phyloP scores from a whole-genome alignment of 805 yeast species.

The Lipomyces sp. region DNA sequence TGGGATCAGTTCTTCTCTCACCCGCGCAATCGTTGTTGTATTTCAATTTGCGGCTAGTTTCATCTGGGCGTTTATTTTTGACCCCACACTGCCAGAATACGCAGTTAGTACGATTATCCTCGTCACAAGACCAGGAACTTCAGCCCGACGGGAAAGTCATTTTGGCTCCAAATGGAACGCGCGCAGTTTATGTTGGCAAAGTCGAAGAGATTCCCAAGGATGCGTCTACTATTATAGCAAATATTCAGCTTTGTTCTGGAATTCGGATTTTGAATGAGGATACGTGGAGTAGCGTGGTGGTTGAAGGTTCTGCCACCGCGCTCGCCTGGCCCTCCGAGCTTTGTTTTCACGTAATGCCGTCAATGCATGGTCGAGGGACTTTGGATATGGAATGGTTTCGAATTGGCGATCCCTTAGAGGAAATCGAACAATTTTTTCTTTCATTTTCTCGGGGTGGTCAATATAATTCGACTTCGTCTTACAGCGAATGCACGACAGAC shows the following conservation, averaged over 20 bases:
- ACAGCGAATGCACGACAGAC: too few relatives aligned
- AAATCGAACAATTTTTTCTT: conserved; percentile 23
- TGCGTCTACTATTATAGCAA: conserved; percentile 17
- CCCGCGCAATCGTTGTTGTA: conserved; percentile 11
- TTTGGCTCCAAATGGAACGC: conserved; percentile 24
- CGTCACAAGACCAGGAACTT: background rate
- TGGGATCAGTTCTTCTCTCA: conserved; percentile 23
- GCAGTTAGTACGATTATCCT: conserved; percentile 6
- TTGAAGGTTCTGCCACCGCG: conserved; percentile 16
- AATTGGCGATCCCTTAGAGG: conserved; percentile 28
- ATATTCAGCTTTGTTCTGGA: conserved; percentile 17
- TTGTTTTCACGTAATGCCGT: conserved; percentile 23
- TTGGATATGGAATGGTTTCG: conserved; percentile 28
- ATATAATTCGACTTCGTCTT: too few relatives aligned
- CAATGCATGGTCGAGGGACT: conserved; percentile 3
- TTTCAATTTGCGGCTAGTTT: conserved; percentile 13
- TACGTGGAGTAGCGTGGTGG: conserved; percentile 20
- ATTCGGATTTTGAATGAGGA: conserved; percentile 15
- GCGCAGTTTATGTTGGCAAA: conserved; percentile 10
- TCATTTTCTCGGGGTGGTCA: conserved; percentile 8
- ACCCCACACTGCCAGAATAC: conserved; percentile 18
- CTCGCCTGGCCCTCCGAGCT: conserved; percentile 34
- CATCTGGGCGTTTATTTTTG: conserved; percentile 25
- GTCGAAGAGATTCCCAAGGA: conserved; percentile 19
- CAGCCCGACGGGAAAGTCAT: conserved; percentile 11